These are phyloP conservation scores for Ceratocystis albifundus DNA, from an alignment of 2,329 filamentous ascomycete species.

Conservation along the genomic window DNA sequence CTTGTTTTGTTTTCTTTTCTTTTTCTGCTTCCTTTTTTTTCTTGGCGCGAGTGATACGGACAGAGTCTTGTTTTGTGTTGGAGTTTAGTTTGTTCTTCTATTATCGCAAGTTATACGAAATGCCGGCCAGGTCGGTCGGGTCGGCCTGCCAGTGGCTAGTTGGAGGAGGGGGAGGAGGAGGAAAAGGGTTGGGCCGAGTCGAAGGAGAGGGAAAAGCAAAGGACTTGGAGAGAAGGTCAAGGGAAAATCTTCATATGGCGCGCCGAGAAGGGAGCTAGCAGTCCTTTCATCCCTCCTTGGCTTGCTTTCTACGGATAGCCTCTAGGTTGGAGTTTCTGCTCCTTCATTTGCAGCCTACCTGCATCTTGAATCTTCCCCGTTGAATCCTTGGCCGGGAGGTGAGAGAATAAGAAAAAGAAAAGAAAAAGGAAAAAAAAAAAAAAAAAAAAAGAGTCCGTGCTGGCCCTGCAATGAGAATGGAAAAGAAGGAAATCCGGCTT, in stretches of 20 bases:
- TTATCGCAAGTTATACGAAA: too few species aligned
- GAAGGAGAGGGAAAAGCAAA: neutral
- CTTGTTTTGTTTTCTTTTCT: too few species aligned
- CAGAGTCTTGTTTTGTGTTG: too few species aligned
- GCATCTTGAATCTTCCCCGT: too few species aligned
- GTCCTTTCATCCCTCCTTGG: neutral
- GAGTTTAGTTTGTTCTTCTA: too few species aligned
- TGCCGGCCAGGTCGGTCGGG: too few species aligned
- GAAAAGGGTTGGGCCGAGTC: conserved; percentile 1
- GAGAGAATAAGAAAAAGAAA: too few species aligned
- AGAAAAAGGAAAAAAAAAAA: too few species aligned
- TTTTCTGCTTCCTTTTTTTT: too few species aligned
- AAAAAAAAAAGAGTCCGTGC: neutral
- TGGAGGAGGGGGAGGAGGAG: neutral
- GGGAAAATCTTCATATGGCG: neutral
- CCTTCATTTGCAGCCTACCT: neutral
- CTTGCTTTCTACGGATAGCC: neutral
- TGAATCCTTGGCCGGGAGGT: neutral
- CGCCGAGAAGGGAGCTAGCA: neutral
- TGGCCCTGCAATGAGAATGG: neutral
- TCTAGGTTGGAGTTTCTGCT: neutral
- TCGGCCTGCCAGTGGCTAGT: neutral
- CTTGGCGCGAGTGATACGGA: too few species aligned
- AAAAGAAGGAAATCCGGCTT: too few species aligned
- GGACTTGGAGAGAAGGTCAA: neutral